These are phyloP conservation scores for Tolypocladium album DNA, from an alignment of 2,329 filamentous ascomycete species.

Conservation along the genomic window DNA sequence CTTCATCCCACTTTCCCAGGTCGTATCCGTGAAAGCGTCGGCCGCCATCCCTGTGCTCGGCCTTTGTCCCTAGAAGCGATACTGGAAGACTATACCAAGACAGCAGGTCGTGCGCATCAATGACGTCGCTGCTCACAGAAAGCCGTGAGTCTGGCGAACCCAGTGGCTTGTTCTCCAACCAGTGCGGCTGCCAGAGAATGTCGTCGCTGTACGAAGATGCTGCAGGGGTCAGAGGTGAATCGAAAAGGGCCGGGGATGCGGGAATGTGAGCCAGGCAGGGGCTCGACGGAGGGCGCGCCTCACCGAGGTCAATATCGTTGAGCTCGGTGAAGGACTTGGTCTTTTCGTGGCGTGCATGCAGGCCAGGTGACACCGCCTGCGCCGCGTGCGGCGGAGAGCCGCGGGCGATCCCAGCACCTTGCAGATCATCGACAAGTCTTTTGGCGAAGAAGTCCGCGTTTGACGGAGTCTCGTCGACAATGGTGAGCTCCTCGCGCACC, in stretches of 20 bases:
- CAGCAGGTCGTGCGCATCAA: neutral
- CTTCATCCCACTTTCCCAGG: conserved; percentile 56
- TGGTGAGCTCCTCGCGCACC: neutral
- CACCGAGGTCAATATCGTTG: neutral
- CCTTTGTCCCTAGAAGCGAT: neutral
- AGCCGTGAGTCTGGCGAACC: conserved; percentile 4
- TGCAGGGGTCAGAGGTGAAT: conserved; percentile 1
- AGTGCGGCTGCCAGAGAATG: neutral
- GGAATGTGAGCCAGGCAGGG: neutral
- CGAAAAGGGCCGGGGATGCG: neutral
- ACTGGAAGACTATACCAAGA: neutral
- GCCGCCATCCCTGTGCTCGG: conserved; percentile 12
- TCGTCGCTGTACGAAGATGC: conserved; percentile 4
- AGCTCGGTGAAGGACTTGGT: conserved; percentile 1
- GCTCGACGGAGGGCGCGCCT: neutral
- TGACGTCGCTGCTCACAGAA: neutral
- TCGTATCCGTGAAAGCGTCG: conserved; percentile 58
- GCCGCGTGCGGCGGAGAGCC: neutral
- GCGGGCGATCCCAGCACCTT: neutral
- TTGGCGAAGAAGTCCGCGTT: neutral
- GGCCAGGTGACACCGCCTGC: neutral
- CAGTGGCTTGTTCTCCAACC: neutral
- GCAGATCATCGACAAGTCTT: neutral
- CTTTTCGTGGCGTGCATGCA: neutral
- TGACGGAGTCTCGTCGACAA: neutral